phyloP scores from a whole-genome alignment of 139 green algal genomes.

The Pleodorina starrii region DNA sequence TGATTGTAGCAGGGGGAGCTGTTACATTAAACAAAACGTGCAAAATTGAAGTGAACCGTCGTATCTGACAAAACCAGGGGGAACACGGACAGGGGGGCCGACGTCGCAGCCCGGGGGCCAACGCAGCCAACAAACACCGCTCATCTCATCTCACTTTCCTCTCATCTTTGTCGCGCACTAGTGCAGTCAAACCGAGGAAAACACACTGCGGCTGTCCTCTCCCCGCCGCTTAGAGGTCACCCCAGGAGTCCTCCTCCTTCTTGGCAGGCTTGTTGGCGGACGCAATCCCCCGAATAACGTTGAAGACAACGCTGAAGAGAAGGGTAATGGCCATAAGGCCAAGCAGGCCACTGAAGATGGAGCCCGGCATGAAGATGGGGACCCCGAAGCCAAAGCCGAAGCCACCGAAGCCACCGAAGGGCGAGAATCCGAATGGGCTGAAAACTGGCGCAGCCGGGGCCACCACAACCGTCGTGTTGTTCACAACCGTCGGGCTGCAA shows the following conservation, averaged over 20 bases:
- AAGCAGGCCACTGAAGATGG: conserved; percentile 44
- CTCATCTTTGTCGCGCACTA: background rate
- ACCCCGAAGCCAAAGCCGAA: conserved; percentile 48
- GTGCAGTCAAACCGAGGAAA: no score
- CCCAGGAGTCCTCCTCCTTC: conserved; percentile 45
- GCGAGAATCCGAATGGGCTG: conserved; percentile 47
- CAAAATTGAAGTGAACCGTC: background rate
- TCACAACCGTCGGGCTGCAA: background rate
- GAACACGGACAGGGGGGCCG: background rate
- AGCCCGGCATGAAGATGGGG: conserved; percentile 48
- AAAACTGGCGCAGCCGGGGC: conserved; percentile 15
- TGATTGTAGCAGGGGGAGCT: background rate
- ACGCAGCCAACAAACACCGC: background rate
- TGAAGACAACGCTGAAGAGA: conserved; percentile 46
- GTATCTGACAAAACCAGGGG: background rate
- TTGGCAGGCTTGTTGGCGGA: background rate
- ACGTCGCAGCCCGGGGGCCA: background rate
- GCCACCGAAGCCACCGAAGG: conserved; percentile 54
- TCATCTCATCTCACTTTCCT: background rate
- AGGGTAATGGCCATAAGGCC: conserved; percentile 37
- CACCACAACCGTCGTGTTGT: conserved; percentile 37
- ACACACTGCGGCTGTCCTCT: background rate
- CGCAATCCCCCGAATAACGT: conserved; percentile 40
- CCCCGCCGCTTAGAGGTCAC: conserved; percentile 26
- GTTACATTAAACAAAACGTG: background rate